These are phyloP conservation scores for Marasmius fiardii DNA, from an alignment of 1,284 basidiomycete species.

Conservation along the genomic window DNA sequence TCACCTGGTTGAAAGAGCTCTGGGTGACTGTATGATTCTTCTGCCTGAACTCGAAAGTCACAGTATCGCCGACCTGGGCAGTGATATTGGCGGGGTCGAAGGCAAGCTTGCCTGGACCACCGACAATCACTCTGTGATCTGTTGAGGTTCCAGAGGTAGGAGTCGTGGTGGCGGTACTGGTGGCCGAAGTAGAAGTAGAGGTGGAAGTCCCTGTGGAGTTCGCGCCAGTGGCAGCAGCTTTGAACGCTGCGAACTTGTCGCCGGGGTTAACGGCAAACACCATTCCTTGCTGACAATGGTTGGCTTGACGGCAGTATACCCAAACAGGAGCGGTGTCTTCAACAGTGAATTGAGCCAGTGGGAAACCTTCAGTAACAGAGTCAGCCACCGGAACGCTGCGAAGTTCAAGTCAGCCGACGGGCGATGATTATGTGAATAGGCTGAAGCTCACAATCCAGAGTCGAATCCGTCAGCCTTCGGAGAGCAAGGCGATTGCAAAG, in stretches of 20 bases:
- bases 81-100: conserved; percentile 56
- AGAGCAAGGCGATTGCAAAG: conserved; percentile 48
- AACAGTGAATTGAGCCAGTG: conserved; percentile 39
- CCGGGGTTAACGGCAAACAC: conserved; percentile 63
- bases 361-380: conserved; percentile 41
- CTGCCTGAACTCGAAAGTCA: conserved; percentile 57
- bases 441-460: conserved; percentile 50
- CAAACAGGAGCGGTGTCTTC: conserved; percentile 50
- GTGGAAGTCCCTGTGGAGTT: conserved; percentile 16
- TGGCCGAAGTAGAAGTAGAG: conserved; percentile 15
- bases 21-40: conserved; percentile 54
- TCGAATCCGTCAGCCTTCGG: conserved; percentile 45
- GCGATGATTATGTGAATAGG: background rate
- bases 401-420: conserved; percentile 7
- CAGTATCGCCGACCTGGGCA: conserved; percentile 53
- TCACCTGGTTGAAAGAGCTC: conserved; percentile 56
- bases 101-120: conserved; percentile 36
- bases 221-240: conserved; percentile 45
- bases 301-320: conserved; percentile 31
- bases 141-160: conserved; percentile 26
- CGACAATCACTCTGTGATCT: conserved; percentile 50
- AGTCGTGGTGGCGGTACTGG: conserved; percentile 32
- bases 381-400: conserved; percentile 48
- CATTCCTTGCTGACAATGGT: conserved; percentile 42
- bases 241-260: conserved; percentile 48